Evolutionary conservation across 768 basidiomycete species (phyloP).

Genomic region (Phylloporus sp.): DNA sequence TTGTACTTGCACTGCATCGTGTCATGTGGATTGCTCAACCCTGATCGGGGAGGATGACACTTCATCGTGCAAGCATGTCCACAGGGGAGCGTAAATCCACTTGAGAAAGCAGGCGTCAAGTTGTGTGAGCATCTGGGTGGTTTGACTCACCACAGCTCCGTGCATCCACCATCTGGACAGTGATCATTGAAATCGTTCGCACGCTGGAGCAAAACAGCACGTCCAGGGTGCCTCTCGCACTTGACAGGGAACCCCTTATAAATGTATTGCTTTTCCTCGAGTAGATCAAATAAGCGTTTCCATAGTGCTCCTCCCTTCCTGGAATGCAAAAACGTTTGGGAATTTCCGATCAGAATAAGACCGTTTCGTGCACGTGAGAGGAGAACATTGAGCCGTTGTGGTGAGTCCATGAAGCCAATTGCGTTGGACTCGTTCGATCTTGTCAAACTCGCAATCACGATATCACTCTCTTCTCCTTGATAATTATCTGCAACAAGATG

Average conservation of each 20-base stretch:
- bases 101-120: neutral
- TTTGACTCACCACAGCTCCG: constrained; percentile 48
- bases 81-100: constrained; percentile 10
- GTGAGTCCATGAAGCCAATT: constrained; percentile 70
- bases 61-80: constrained; percentile 53
- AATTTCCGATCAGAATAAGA: constrained; percentile 65
- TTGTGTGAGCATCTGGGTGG: neutral
- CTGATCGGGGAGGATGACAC: constrained; percentile 46
- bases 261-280: constrained; percentile 6
- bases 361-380: constrained; percentile 64
- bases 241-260: constrained; percentile 44
- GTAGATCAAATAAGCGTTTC: constrained; percentile 8
- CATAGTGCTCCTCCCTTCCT: constrained; percentile 15
- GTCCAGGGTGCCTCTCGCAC: constrained; percentile 52
- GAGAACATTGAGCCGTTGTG: constrained; percentile 66
- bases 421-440: constrained; percentile 51
- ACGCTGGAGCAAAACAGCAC: constrained; percentile 32
- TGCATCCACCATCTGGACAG: constrained; percentile 63
- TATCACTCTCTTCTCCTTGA: constrained; percentile 70
- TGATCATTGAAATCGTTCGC: constrained; percentile 48
- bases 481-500: constrained; percentile 54
- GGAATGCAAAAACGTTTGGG: constrained; percentile 45
- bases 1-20: constrained; percentile 40
- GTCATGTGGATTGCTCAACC: constrained; percentile 4
- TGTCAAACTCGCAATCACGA: constrained; percentile 58